Evolutionary conservation across 2,329 filamentous ascomycete species (phyloP), one percentile per base, ranked within the genome.

Genomic region (Alternaria alternata): DNA sequence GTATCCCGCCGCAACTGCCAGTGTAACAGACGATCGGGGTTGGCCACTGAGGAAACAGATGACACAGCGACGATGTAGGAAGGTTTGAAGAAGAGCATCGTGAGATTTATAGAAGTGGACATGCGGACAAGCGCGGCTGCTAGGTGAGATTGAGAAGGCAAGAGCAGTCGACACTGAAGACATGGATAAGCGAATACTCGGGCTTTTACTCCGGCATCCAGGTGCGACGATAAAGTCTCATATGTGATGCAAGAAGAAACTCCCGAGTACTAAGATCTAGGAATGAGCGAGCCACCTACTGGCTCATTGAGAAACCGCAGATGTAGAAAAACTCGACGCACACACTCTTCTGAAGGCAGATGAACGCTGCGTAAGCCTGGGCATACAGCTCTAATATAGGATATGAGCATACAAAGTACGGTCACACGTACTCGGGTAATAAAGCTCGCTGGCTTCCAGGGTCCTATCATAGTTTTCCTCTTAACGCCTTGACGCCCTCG

Each of bases 1-100:
- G 51, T 60, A 68, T 68, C 46, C 56, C 51, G 54, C 47, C 55
- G 74, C 67, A 51, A 68, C 67, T 75, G 55, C 72, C 67, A 24
- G 42, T 30, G 26, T 5, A 41, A 14, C n/a, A 12, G 26, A 32
- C 49, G 47, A 24, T 36, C n/a, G 42, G n/a, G 41, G 41, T 7
- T n/a, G 54, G 8, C 34, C 11, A 32, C 48, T 42, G 18, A 46
- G 66, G 69, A 66, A 72, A 62, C 64, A 51, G 52, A 59, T 48
- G 53, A 52, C 36, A 39, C 28, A 9, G 41, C 14, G 22, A 51
- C 32, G 18, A 51, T 24, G 38, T 39, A 51, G 65, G 62, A 64
- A 61, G 61, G 59, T 57, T 32, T 58, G 36, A 62, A 51, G 56
- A 63, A 20, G 28, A 43, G 16, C 18, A 58, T 63, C 38, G 57